Base-by-base conservation (phyloP, 208 protist species). In the Trypanosoma melophagium region DNA sequence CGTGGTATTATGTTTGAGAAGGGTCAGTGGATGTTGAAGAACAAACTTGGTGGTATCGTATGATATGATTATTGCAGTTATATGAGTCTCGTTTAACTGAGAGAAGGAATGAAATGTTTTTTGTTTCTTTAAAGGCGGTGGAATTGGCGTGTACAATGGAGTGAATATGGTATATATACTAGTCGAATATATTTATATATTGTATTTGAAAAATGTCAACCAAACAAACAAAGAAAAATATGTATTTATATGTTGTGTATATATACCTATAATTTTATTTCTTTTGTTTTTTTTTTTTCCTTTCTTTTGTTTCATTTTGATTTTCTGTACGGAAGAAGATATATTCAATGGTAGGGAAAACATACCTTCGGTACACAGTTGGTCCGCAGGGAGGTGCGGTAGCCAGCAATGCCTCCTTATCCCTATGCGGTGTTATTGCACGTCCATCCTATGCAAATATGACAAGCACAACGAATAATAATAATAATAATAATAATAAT, bases 1-100 rank as follows among this genome's bases (percentile, higher is more conserved):
- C 82, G 91, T 2, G 91, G 91, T 10, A 89, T 95, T 44, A 96
- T 96, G 91, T 96, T 81, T 61, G 91, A 96, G 75, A 90, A 90
- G 71, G 91, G 91, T 0, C 71, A 82, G 3, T 94, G 88, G 87
- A 82, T 95, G 81, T 42, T 87, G 56, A 66, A 81, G 24, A 93
- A 94, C 60, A 76, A 85, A 22, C 76, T 96, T 8, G 91, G 91
- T 38, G 91, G 91, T 5, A 77, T 96, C 25, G 63, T 95, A 0
- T 93, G 69, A 80, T 14, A 49, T 19, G 52, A 28, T 17, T 3
- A 4, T 12, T 50, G 25, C 21, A 45, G 40, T 51, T 55, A 21
- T 31, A 49, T 60, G 2, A 10, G 13, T 55, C 17, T 55, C 17
- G 42, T 17, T 12, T 17, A 56, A 55, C 7, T 44, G 10, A 50